Base-by-base conservation (phyloP, 192 early-diverging fungal species). In the Coemansia biformis region DNA sequence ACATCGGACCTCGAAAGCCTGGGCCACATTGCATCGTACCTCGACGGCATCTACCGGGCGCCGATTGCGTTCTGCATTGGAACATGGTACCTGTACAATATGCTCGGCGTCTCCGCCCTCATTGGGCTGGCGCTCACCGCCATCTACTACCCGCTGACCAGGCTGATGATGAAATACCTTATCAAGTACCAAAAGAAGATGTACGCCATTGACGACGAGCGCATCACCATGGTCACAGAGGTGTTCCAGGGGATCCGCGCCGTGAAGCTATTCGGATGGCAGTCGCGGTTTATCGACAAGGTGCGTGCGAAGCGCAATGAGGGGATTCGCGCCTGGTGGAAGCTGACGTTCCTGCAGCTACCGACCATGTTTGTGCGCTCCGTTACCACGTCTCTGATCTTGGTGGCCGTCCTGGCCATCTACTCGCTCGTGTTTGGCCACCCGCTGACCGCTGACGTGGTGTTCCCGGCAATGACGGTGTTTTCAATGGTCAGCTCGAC, bases 181-280 rank as follows among this genome's bases (percentile, higher is more conserved):
- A 61, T 76, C 37, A 66, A 61, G 40, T 52, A 71, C 71, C 81
- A 90, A 52, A 58, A 69, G 15, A 63, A 58, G 17, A 48, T 83
- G 21, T 83, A 59, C 51, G 41, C 65, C 5, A 73, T 83, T 35
- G 70, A 76, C 39, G 93, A 96, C 63, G 82, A 86, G 56, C 81
- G 93, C 16, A 69, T 96, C 30, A 81, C 83, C 15, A 75, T 82
- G 51, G 80, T 89, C 38, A 93, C 88, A 33, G 92, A 98, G 64
- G 74, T 90, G 50, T 71, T 94, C 37, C 78, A 89, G 66, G 92
- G 90, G 31, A 95, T 98, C 33, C 80, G 90, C 16, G 88, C 96
- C 19, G 83, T 98, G 46, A 98, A 98, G 62, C 82, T 96, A 47
- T 90, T 90, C 71, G 87, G 84, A 22, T 92, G 89, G 89, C 84